These are phyloP conservation scores for Pseudozyma sp. DNA, from an alignment of 1,284 basidiomycete species.

Conservation along the genomic window DNA sequence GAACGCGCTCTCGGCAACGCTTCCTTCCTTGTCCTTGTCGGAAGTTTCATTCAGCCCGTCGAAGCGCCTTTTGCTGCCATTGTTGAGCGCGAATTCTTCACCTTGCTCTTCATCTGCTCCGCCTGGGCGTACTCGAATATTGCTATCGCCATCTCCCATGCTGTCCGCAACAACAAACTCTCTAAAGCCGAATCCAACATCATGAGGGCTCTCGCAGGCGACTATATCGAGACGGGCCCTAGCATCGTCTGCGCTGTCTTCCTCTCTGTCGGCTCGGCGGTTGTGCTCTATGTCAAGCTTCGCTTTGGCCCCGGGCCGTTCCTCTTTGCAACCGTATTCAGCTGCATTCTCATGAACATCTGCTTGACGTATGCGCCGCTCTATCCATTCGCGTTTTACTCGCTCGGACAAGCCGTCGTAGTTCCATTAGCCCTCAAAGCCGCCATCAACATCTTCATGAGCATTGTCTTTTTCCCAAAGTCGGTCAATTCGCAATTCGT, in stretches of 20 bases:
- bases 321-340: constrained; percentile 75
- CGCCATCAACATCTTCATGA: constrained; percentile 74
- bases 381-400: constrained; percentile 78
- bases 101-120: constrained; percentile 73
- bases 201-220: constrained; percentile 23
- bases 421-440: constrained; percentile 77
- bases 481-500: constrained; percentile 78
- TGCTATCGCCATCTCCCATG: constrained; percentile 76
- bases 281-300: constrained; percentile 77
- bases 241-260: constrained; percentile 77
- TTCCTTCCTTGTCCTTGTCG: constrained; percentile 77
- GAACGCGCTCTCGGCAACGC: constrained; percentile 75
- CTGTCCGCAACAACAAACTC: constrained; percentile 74
- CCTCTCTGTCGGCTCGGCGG: constrained; percentile 75
- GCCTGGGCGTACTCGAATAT: constrained; percentile 80
- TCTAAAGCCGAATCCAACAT: constrained; percentile 70
- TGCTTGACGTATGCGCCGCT: constrained; percentile 75
- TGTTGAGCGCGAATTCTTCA: constrained; percentile 78
- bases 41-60: constrained; percentile 78
- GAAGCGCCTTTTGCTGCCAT: constrained; percentile 77
- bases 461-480: constrained; percentile 76
- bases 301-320: constrained; percentile 78
- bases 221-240: constrained; percentile 70
- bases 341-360: constrained; percentile 74
- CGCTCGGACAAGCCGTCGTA: constrained; percentile 74